A percentile compares a stretch with the other conserved stretches of the same genome.
Conservation (phyloP, 768 basidiomycete genomes). For the Suillus cothurnatus region DNA sequence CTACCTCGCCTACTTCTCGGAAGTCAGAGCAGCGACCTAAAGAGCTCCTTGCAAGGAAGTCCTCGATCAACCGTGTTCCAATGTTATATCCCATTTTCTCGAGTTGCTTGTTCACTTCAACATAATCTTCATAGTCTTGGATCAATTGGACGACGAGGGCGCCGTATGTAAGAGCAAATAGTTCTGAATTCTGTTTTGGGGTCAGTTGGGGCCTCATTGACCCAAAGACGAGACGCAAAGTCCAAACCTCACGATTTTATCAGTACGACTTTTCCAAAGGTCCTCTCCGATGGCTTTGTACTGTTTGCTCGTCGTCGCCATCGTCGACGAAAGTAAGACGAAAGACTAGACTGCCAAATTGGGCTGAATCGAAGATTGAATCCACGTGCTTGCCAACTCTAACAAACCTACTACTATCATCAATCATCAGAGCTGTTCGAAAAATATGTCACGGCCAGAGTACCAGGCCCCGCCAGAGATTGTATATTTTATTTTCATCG, state of each 20-base stretch:
- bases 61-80: slow-evolving; percentile 93
- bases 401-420: slow-evolving; percentile 1
- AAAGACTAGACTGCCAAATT: slow-evolving; percentile 1
- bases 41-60: slow-evolving; percentile 93
- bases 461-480: slow-evolving; percentile 90
- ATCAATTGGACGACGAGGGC: slow-evolving; percentile 98
- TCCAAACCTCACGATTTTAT: slow-evolving; percentile 79
- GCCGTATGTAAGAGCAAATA: slow-evolving; percentile 96
- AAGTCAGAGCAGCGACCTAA: slow-evolving; percentile 93
- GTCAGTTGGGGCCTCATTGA: slow-evolving; percentile 19
- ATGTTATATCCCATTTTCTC: slow-evolving; percentile 99
- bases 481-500: slow-evolving; percentile 48
- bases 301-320: slow-evolving; percentile 79
- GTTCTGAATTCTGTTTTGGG: slow-evolving; percentile 84
- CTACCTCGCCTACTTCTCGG: slow-evolving; percentile 91
- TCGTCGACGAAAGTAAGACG: slow-evolving; percentile 29
- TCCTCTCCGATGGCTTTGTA: slow-evolving; percentile 92
- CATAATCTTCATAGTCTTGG: slow-evolving; percentile 98
- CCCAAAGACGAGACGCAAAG: slow-evolving; percentile 18
- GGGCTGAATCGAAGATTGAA: slow-evolving; percentile 1
- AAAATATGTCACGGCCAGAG: slow-evolving; percentile 82
- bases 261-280: slow-evolving; percentile 90
- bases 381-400: not conserved
- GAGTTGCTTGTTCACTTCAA: slow-evolving; percentile 92
- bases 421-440: slow-evolving; percentile 7